A percentile compares a stretch with the other conserved stretches of the same genome.
Evolutionary conservation across 2,329 filamentous ascomycete species (phyloP).

Genomic region (Colletotrichum somersetense): DNA sequence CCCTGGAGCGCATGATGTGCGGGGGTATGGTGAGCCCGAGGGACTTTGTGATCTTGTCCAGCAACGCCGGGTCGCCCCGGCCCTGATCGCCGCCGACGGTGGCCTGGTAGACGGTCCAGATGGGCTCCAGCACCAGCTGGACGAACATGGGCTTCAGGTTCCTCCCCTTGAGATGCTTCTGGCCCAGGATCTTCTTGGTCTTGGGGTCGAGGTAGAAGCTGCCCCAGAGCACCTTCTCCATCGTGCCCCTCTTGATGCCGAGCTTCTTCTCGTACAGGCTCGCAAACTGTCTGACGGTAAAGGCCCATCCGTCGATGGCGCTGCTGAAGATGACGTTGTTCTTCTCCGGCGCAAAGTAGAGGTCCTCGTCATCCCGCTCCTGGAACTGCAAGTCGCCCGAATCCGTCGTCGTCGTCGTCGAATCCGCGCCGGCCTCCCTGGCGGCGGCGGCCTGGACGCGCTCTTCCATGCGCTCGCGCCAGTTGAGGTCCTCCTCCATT

Average conservation of each 20-base stretch:
- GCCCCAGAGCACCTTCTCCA: constrained; percentile 97
- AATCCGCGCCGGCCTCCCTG: constrained; percentile 48
- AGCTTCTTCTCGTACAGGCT: constrained; percentile 96
- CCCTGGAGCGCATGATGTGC: constrained; percentile 86
- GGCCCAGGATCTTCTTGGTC: constrained; percentile 90
- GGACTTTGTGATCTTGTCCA: constrained; percentile 97
- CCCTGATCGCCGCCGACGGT: constrained; percentile 85
- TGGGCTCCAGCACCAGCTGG: constrained; percentile 92
- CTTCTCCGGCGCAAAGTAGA: constrained; percentile 98
- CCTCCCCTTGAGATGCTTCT: constrained; percentile 93
- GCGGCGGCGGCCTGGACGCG: constrained; percentile 72
- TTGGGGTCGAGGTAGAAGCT: constrained; percentile 97
- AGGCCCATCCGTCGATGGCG: constrained; percentile 98
- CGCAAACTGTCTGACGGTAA: constrained; percentile 95
- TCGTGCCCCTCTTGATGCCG: constrained; percentile 86
- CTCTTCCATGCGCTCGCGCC: constrained; percentile 93
- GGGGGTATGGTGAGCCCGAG: constrained; percentile 85
- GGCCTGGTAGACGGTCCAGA: constrained; percentile 96
- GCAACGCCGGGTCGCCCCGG: constrained; percentile 82
- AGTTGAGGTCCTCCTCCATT: constrained; percentile 98
- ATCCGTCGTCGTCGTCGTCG: constrained; percentile 57
- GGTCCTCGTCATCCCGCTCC: constrained; percentile 93
- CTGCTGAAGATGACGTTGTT: constrained; percentile 99
- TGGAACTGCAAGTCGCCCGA: constrained; percentile 79
- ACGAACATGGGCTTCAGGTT: constrained; percentile 97